These are phyloP conservation scores for Eudorina sp. DNA, from an alignment of 139 green algal genomes.

Conservation along the genomic window DNA sequence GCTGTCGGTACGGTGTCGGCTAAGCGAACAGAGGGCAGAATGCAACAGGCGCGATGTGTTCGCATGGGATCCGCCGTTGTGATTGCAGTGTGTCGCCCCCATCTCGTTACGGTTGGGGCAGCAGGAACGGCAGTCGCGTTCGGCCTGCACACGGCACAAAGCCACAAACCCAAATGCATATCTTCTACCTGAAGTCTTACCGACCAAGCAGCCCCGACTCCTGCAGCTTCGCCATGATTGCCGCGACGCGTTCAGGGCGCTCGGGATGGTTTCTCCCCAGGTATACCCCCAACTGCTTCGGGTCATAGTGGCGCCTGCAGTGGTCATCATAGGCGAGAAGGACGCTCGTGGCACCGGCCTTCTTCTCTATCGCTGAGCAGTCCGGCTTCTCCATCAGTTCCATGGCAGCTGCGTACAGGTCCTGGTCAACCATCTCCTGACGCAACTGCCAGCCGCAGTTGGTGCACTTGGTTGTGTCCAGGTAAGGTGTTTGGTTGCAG, in stretches of 20 bases:
- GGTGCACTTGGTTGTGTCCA: neutral
- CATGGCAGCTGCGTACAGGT: slow-evolving; percentile 21
- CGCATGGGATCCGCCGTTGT: no score
- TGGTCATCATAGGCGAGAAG: slow-evolving; percentile 31
- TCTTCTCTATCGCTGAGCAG: no score
- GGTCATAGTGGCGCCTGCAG: slow-evolving; percentile 14
- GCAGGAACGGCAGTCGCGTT: no score
- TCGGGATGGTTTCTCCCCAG: slow-evolving; percentile 58
- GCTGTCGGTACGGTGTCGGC: no score
- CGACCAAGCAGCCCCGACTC: slow-evolving; percentile 54
- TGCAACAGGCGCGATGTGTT: no score
- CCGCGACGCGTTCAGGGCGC: slow-evolving; percentile 78
- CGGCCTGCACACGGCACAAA: no score
- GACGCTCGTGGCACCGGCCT: neutral
- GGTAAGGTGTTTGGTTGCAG: neutral
- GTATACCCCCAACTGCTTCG: neutral
- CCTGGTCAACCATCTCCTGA: neutral
- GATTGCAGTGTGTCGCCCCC: no score
- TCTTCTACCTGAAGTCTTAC: no score
- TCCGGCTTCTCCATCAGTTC: neutral
- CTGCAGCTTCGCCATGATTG: slow-evolving; percentile 76
- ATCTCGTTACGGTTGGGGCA: no score
- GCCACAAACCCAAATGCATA: no score
- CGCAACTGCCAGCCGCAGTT: slow-evolving; percentile 9
- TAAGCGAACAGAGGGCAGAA: no score